A percentile compares a stretch with the other conserved stretches of the same genome.
Conservation (phyloP, 2,329 filamentous ascomycete species). For the Canariomyces notabilis region DNA sequence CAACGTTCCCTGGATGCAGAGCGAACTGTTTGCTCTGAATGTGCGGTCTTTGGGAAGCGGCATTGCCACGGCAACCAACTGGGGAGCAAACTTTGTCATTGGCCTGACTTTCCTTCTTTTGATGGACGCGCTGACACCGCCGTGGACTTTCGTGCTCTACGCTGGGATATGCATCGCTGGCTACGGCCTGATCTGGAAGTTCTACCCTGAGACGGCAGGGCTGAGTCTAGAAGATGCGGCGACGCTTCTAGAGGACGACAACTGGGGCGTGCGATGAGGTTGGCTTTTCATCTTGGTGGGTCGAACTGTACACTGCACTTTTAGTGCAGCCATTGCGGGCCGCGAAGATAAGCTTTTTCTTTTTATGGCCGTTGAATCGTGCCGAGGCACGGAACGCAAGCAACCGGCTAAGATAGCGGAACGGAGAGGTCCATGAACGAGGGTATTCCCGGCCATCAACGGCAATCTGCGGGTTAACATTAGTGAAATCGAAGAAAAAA, state of each 20-base stretch:
- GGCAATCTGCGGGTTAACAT: conserved; percentile 9
- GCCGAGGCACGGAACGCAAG: conserved; percentile 7
- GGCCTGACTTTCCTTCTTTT: conserved; percentile 84
- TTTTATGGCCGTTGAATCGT: background rate
- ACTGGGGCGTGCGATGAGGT: conserved; percentile 62
- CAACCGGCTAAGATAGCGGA: background rate
- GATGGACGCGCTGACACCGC: conserved; percentile 69
- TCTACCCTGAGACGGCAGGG: conserved; percentile 85
- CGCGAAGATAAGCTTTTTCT: conserved; percentile 11
- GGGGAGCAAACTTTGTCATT: conserved; percentile 80
- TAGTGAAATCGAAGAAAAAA: background rate
- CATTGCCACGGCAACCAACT: conserved; percentile 74
- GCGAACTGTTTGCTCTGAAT: conserved; percentile 77
- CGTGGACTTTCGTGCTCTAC: conserved; percentile 79
- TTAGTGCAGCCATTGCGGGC: conserved; percentile 6
- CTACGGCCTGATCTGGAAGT: conserved; percentile 62
- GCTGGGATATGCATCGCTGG: conserved; percentile 63
- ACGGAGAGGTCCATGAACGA: background rate
- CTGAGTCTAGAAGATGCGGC: conserved; percentile 77
- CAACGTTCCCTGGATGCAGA: conserved; percentile 95
- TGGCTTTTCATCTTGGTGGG: conserved; percentile 1
- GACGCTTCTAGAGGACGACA: conserved; percentile 62
- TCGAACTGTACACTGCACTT: conserved; percentile 9
- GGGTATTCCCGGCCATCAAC: conserved; percentile 11
- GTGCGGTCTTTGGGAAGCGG: conserved; percentile 70